A percentile compares a stretch with the other conserved stretches of the same genome.
These are phyloP conservation scores for Hymenoscyphus linearis DNA, from an alignment of 2,329 filamentous ascomycete genomes.

Conservation along the genomic window DNA sequence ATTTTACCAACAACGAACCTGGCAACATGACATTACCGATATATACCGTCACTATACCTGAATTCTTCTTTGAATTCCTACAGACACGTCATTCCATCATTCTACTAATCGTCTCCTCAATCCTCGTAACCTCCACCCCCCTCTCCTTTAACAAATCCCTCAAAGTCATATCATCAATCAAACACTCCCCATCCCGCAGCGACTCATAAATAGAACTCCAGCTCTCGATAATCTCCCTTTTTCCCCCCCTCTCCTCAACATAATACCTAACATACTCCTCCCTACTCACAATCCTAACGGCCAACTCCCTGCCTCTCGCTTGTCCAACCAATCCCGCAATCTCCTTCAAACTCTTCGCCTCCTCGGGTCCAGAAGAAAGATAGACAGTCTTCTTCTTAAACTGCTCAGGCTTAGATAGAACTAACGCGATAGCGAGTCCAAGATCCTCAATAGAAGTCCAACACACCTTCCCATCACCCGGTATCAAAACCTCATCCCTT, in stretches of 20 bases:
- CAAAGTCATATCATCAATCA: constrained; percentile 22
- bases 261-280: constrained; percentile 22
- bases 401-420: constrained; percentile 10
- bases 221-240: constrained; percentile 20
- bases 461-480: constrained; percentile 23
- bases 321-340: constrained; percentile 17
- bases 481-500: constrained; percentile 22
- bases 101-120: constrained; percentile 21
- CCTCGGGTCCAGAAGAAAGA: constrained; percentile 9
- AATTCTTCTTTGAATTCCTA: too few relatives aligned
- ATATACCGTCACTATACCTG: too few relatives aligned
- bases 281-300: constrained; percentile 15
- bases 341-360: constrained; percentile 16
- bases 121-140: constrained; percentile 11
- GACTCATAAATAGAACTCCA: constrained; percentile 22
- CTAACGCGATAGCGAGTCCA: constrained; percentile 20
- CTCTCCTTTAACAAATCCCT: constrained; percentile 14
- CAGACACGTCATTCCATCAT: constrained; percentile 7
- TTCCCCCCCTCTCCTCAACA: constrained; percentile 14
- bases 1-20: too few relatives aligned
- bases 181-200: constrained; percentile 20
- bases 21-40: too few relatives aligned
- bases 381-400: constrained; percentile 20
- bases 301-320: constrained; percentile 12
- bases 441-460: constrained; percentile 26